A percentile compares a stretch with the other conserved stretches of the same genome.
Conservation (phyloP, 2,329 filamentous ascomycete genomes). For the Diaporthe ilicicola region DNA sequence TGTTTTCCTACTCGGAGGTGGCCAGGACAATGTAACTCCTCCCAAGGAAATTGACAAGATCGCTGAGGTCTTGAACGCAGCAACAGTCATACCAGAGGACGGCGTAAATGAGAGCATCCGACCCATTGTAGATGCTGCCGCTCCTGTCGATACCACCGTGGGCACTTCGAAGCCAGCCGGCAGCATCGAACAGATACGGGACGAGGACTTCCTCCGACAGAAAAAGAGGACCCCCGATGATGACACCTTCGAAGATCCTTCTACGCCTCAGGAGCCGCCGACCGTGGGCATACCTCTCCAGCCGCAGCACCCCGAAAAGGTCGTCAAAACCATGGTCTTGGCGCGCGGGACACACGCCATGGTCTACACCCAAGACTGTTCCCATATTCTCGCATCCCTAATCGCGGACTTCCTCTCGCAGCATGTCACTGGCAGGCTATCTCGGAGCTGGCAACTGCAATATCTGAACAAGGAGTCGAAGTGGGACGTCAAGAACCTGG, state of each 20-base stretch:
- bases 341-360: slow-evolving; percentile 83
- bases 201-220: slow-evolving; percentile 46
- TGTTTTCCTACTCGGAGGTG: slow-evolving; percentile 80
- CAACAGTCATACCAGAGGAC: slow-evolving; percentile 32
- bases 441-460: slow-evolving; percentile 89
- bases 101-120: slow-evolving; percentile 32
- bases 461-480: slow-evolving; percentile 87
- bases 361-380: slow-evolving; percentile 79
- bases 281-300: slow-evolving; percentile 55
- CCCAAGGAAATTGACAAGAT: slow-evolving; percentile 76
- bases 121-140: slow-evolving; percentile 56
- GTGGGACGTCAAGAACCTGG: slow-evolving; percentile 97
- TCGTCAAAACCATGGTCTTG: slow-evolving; percentile 75
- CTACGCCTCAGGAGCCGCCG: slow-evolving; percentile 54
- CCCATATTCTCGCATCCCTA: slow-evolving; percentile 79
- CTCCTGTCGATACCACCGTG: slow-evolving; percentile 52
- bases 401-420: slow-evolving; percentile 82
- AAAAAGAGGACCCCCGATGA: slow-evolving; percentile 35
- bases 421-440: slow-evolving; percentile 80
- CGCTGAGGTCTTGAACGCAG: slow-evolving; percentile 48
- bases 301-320: slow-evolving; percentile 56
- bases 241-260: slow-evolving; percentile 53
- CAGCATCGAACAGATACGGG: slow-evolving; percentile 48
- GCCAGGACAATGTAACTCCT: slow-evolving; percentile 80
- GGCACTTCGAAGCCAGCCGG: slow-evolving; percentile 36